Conservation (phyloP, 306 rosid genomes). For the Purshia tridentata region DNA sequence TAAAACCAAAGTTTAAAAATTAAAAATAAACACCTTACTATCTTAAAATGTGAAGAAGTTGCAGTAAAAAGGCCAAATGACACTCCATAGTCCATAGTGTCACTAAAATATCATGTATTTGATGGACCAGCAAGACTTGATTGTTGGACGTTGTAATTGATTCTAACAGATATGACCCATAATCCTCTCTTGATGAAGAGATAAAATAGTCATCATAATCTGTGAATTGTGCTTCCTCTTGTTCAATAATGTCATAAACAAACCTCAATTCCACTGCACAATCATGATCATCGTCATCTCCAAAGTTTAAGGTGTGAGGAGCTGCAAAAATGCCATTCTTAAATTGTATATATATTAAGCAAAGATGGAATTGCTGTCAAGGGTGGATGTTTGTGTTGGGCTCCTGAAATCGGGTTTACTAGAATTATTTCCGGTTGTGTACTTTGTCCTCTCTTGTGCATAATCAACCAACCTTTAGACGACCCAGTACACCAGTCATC, state of each 20-base stretch:
- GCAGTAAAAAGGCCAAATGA: too few relatives aligned
- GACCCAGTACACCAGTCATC: background rate
- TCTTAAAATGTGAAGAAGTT: too few relatives aligned
- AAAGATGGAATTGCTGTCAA: background rate
- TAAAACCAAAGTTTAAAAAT: too few relatives aligned
- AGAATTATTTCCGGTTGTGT: background rate
- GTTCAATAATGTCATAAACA: background rate
- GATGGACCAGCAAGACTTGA: background rate
- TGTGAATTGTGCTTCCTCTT: background rate
- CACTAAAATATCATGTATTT: background rate
- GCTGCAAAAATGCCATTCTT: background rate
- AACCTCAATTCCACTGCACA: background rate
- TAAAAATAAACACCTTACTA: too few relatives aligned
- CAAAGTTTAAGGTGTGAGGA: background rate
- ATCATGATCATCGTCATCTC: background rate
- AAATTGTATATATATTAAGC: too few relatives aligned
- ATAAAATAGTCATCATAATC: background rate
- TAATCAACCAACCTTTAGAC: background rate
- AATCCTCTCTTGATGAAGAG: background rate
- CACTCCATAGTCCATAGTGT: too few relatives aligned
- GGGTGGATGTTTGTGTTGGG: background rate
- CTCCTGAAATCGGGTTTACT: background rate
- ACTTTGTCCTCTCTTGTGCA: background rate
- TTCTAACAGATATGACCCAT: background rate
- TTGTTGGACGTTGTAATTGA: background rate